Evolutionary conservation across 2,329 filamentous ascomycete species (phyloP).

Genomic region (Alternaria sp.): DNA sequence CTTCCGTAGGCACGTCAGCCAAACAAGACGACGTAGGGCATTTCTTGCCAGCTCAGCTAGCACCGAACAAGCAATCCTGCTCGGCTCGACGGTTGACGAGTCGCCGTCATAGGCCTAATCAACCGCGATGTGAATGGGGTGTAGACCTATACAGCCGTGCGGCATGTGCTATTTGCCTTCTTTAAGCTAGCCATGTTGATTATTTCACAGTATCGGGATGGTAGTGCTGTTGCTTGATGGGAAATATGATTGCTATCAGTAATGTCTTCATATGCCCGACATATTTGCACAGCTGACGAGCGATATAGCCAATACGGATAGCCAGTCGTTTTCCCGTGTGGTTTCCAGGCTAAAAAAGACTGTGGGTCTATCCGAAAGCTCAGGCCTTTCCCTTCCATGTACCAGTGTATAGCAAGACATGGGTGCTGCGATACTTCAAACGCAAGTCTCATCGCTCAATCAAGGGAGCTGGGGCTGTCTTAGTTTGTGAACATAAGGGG

Average conservation of each 20-base stretch:
- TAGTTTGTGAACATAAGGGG: conserved; percentile 24
- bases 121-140: conserved; percentile 4
- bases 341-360: conserved; percentile 20
- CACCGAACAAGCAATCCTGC: conserved; percentile 37
- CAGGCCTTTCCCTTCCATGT: conserved; percentile 21
- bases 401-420: conserved; percentile 24
- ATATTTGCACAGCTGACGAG: conserved; percentile 8
- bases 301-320: conserved; percentile 3
- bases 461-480: conserved; percentile 20
- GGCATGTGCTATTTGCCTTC: conserved; percentile 28
- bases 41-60: conserved; percentile 41
- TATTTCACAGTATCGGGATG: conserved; percentile 22
- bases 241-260: conserved; percentile 22
- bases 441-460: conserved; percentile 14
- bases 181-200: conserved; percentile 38
- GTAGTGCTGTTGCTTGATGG: conserved; percentile 21
- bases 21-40: conserved; percentile 36
- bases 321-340: conserved; percentile 27
- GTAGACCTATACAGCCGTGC: conserved; percentile 18
- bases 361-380: conserved; percentile 26
- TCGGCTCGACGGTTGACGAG: conserved; percentile 14
- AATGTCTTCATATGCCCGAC: conserved; percentile 7
- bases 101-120: conserved; percentile 22
- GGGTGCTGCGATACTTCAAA: conserved; percentile 25
- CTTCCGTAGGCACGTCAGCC: conserved; percentile 34